Evolutionary conservation across 164 flowering plant genomes (phyloP), one percentile per base, ranked within the genome.

Genomic region (Protea cynaroides): DNA sequence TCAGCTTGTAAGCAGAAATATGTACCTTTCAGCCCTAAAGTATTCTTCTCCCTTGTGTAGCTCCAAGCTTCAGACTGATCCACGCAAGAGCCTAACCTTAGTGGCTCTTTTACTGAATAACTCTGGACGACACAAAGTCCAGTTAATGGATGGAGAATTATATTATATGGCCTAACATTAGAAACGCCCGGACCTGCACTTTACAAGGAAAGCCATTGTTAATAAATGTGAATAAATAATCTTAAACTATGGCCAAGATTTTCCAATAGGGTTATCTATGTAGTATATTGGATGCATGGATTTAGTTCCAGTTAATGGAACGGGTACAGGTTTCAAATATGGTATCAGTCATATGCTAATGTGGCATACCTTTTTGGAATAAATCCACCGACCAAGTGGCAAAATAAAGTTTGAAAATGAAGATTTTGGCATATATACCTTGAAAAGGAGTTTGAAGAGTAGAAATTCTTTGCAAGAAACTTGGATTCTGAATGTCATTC

Each of bases 141-240:
- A 15, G 52, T 47, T 14, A 66, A 25, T 17, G 94, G 92, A 68
- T 92, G 96, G 70, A 79, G 87, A 11, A 92, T 72, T 43, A 86
- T 24, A 58, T 83, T 80, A 54, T 84, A 79, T 25, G 51, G 55
- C 5, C 25, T 69, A 9, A 37, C 47, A 44, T 80, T 69, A 9
- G 82, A 55, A 7, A 81, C 21, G 5, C 87, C 89, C 36, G 94
- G 97, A 21, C 95, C 97, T 90, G 87, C 80, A 81, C 40, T 24
- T 38, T n/a, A 61, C 37, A 64, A 37, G n/a, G n/a, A n/a, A n/a
- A n/a, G n/a, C n/a, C n/a, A n/a, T n/a, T n/a, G n/a, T n/a, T n/a
- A n/a, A n/a, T n/a, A n/a, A n/a, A n/a, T n/a, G n/a, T n/a, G n/a
- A n/a, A n/a, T n/a, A n/a, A n/a, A n/a, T n/a, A n/a, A n/a, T n/a